Base-by-base conservation (phyloP, 192 early-diverging fungal species). In the Cladochytrium replicatum region DNA sequence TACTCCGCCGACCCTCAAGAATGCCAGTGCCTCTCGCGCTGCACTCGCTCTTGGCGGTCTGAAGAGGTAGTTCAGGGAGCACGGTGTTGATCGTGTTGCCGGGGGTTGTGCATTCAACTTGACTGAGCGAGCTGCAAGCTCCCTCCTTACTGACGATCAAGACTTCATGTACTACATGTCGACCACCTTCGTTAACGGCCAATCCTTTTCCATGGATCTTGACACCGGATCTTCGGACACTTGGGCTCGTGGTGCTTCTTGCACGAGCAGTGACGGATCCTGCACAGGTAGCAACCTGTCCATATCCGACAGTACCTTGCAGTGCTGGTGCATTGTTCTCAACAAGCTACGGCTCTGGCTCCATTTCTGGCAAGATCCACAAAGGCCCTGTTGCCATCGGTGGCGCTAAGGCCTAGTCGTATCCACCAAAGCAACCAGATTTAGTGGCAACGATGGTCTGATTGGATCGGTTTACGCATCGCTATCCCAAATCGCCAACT, bases 121-220 rank as follows among this genome's bases (percentile, higher is more conserved):
- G n/a, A n/a, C n/a, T n/a, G n/a, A n/a, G n/a, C n/a, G n/a, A n/a
- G n/a, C n/a, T n/a, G n/a, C n/a, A n/a, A n/a, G n/a, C 55, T 29
- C 50, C 26, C 50, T 40, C 37, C 50, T 60, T 13, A 45, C 41
- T 2, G 47, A 61, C 38, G 43, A 37, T 29, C 17, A n/a, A 13
- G 50, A 61, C 46, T 32, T 8, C n/a, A 42, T 55, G 8, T 61
- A 61, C 37, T 54, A 42, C 21, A 52, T 51, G 23, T 38, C 28
- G 19, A 23, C 54, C 40, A 49, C 48, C 38, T 29, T 49, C 11
- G 48, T 29, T 27, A 54, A 48, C 19, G 21, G 23, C n/a, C 55
- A 57, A 27, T 41, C 43, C 8, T 43, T 63, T 28, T 29, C 27
- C 29, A 45, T 68, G 11, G 55, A 64, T 37, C n/a, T 37, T 37